These are phyloP conservation scores for Nothophytophthora sp. DNA, from an alignment of 352 stramenopile genomes.

Conservation along the genomic window DNA sequence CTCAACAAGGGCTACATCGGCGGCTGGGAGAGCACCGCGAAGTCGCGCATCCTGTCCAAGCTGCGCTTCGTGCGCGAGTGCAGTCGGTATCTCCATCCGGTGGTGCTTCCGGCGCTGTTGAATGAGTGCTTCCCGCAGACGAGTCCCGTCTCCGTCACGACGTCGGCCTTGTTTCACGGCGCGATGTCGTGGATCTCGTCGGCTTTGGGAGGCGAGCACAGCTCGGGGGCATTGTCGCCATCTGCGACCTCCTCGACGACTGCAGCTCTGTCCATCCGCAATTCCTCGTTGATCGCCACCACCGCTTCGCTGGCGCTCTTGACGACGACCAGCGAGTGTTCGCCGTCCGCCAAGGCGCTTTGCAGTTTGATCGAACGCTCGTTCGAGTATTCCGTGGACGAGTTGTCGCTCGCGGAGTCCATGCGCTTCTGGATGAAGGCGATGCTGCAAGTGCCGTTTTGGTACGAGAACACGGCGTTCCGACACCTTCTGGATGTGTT, in stretches of 20 bases:
- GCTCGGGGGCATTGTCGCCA: conserved; percentile 25
- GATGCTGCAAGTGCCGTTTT: conserved; percentile 73
- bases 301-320: conserved; percentile 52
- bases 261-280: conserved; percentile 46
- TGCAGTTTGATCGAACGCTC: conserved; percentile 56
- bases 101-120: conserved; percentile 62
- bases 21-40: conserved; percentile 73
- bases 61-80: conserved; percentile 78
- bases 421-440: conserved; percentile 65
- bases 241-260: conserved; percentile 40
- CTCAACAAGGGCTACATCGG: conserved; percentile 83
- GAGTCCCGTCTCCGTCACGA: conserved; percentile 48
- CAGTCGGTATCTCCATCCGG: conserved; percentile 64
- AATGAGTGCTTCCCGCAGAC: conserved; percentile 59
- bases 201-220: conserved; percentile 39
- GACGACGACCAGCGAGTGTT: conserved; percentile 36
- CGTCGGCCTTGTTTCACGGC: conserved; percentile 54
- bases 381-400: conserved; percentile 59
- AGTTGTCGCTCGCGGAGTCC: conserved; percentile 32
- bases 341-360: conserved; percentile 49
- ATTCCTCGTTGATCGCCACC: conserved; percentile 53
- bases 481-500: conserved; percentile 72
- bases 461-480: conserved; percentile 75
- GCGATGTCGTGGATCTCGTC: conserved; percentile 67
- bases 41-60: conserved; percentile 62